phyloP scores from a whole-genome alignment of 164 flowering plant genomes.

The Dillenia suffruticosa region DNA sequence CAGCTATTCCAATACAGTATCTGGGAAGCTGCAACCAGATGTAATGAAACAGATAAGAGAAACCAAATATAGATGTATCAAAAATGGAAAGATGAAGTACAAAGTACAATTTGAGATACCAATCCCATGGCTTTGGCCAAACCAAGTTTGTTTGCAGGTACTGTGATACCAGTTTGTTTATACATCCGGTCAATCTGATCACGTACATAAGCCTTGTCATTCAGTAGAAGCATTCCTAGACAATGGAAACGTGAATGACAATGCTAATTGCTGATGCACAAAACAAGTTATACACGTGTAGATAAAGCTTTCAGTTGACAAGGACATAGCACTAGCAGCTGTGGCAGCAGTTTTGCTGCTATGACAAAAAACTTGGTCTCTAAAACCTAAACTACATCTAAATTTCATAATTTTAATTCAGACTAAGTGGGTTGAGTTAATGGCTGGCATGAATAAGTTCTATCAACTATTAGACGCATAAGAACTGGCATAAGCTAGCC shows the following conservation, averaged over 20 bases:
- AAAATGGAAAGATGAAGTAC: neutral
- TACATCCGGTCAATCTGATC: constrained; percentile 93
- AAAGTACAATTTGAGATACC: constrained; percentile 40
- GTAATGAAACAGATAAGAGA: neutral
- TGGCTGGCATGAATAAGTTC: too few species aligned
- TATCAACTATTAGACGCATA: too few species aligned
- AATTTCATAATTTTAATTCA: too few species aligned
- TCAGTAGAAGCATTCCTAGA: constrained; percentile 87
- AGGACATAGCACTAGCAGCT: too few species aligned
- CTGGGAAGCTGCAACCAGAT: constrained; percentile 97
- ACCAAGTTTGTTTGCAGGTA: constrained; percentile 84
- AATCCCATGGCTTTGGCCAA: constrained; percentile 96
- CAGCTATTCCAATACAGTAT: constrained; percentile 85
- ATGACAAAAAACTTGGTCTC: too few species aligned
- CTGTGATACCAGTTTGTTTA: constrained; percentile 62
- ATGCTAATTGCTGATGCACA: neutral
- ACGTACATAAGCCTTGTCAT: constrained; percentile 64
- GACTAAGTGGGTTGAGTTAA: too few species aligned
- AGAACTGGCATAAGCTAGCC: too few species aligned
- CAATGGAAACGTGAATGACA: constrained; percentile 46
- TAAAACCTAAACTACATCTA: too few species aligned
- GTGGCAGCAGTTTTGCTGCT: too few species aligned
- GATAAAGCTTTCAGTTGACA: too few species aligned
- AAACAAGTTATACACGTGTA: too few species aligned
- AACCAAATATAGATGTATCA: neutral